Percentiles rank a stretch among this genome's conserved stretches.
These are phyloP conservation scores for Aspergillus funiculosus DNA, from an alignment of 495 filamentous ascomycete species.

Conservation along the genomic window DNA sequence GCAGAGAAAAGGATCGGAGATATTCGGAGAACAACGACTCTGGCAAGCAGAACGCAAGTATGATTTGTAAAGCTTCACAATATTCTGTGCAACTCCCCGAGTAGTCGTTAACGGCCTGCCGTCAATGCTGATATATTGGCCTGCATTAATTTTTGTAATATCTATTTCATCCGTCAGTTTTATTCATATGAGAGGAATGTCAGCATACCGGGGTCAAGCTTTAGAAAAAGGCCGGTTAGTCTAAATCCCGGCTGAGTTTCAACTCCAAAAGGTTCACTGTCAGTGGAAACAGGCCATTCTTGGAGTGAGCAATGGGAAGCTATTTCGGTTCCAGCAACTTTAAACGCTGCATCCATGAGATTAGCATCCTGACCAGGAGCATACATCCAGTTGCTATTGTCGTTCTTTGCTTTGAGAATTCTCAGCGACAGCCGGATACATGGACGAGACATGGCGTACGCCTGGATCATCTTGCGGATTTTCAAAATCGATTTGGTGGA, in stretches of 20 bases:
- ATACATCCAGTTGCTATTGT: slow-evolving; percentile 66
- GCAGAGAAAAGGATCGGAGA: slow-evolving; percentile 64
- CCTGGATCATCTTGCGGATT: slow-evolving; percentile 63
- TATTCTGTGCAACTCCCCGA: slow-evolving; percentile 60
- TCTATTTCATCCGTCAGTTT: slow-evolving; percentile 30
- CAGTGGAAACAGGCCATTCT: slow-evolving; percentile 16
- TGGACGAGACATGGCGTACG: slow-evolving; percentile 70
- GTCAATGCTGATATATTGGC: slow-evolving; percentile 71
- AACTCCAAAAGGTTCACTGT: background rate
- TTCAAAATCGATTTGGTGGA: slow-evolving; percentile 54
- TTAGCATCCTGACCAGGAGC: slow-evolving; percentile 51
- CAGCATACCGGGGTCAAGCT: slow-evolving; percentile 36
- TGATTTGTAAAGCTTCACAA: slow-evolving; percentile 55
- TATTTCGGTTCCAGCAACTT: slow-evolving; percentile 63
- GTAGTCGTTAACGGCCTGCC: slow-evolving; percentile 62
- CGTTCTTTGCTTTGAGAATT: slow-evolving; percentile 56
- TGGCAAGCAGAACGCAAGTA: slow-evolving; percentile 41
- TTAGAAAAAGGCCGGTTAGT: slow-evolving; percentile 58
- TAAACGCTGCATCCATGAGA: slow-evolving; percentile 61
- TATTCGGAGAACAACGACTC: slow-evolving; percentile 9
- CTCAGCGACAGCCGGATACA: slow-evolving; percentile 59
- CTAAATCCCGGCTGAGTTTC: slow-evolving; percentile 23
- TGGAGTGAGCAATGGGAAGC: slow-evolving; percentile 49
- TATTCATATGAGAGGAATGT: background rate
- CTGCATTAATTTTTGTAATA: slow-evolving; percentile 49